Evolutionary conservation across 2,329 filamentous ascomycete genomes (phyloP).

Genomic region (Fusarium sp.): DNA sequence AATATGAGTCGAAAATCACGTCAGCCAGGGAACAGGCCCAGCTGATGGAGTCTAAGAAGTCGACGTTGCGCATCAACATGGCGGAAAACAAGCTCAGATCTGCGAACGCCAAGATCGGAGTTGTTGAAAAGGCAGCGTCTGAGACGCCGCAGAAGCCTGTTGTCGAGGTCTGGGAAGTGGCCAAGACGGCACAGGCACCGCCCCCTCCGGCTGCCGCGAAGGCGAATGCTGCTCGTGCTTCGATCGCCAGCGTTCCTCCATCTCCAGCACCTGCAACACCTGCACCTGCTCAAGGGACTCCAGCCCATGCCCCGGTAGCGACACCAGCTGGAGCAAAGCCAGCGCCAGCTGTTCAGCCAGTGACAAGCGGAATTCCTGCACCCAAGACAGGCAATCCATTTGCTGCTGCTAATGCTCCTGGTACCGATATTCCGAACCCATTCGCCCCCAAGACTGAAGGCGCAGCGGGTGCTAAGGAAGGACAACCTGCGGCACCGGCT

Average conservation of each 20-base stretch:
- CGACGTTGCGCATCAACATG: conserved; percentile 81
- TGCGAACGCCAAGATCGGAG: conserved; percentile 77
- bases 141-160: conserved; percentile 89
- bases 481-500: conserved; percentile 26
- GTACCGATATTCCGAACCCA: conserved; percentile 43
- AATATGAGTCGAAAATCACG: conserved; percentile 65
- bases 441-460: conserved; percentile 44
- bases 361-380: conserved; percentile 37
- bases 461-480: conserved; percentile 28
- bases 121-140: conserved; percentile 84
- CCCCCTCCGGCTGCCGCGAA: conserved; percentile 42
- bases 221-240: conserved; percentile 41
- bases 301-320: conserved; percentile 22
- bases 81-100: conserved; percentile 75
- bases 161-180: conserved; percentile 86
- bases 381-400: conserved; percentile 50
- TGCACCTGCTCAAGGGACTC: conserved; percentile 21
- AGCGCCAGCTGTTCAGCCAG: conserved; percentile 27
- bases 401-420: conserved; percentile 38
- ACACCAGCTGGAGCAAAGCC: conserved; percentile 35
- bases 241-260: conserved; percentile 37
- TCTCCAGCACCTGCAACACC: conserved; percentile 42
- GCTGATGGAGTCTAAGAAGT: conserved; percentile 80
- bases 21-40: conserved; percentile 73
- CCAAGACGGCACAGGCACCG: conserved; percentile 65